Evolutionary conservation across 2,329 filamentous ascomycete genomes (phyloP), one percentile per base, ranked within the genome.

Genomic region (Talaromyces marneffei): DNA sequence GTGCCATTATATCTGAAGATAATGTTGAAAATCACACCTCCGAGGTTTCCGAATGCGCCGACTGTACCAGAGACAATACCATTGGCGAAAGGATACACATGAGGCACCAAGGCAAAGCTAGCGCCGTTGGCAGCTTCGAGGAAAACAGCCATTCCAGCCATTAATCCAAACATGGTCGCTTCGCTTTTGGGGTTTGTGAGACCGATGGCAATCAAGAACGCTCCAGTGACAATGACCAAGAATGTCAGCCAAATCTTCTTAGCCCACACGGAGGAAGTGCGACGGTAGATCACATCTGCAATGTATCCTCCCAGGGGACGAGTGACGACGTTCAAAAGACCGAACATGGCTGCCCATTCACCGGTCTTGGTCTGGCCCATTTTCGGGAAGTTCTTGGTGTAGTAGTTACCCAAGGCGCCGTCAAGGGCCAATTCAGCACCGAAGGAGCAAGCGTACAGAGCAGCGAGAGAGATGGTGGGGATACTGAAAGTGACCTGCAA

Each of bases 31-130:
- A 95, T 74, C 57, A 96, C 85, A 12, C 92, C 92, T 3, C 92
- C 92, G 9, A 96, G 74, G 69, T 96, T 97, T 1, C 92, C 92
- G 8, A 84, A 81, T 0, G 89, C 91, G 9, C 92, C 92, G 0
- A 91, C 88, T 37, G 90, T 79, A 12, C 92, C 92, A 0, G 88
- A 90, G 6, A 96, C 82, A 60, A 85, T 80, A 62, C 91, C 92
- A 74, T 96, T 96, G 63, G 91, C 90, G 63, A 82, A 83, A 0
- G 91, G 90, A 74, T 92, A 89, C 1, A 96, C 88, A 71, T 96
- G 92, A 3, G 92, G 91, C 25, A 96, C 88, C 5, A 96, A 82
- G 0, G 90, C 85, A 74, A 94, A 96, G 77, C 90, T 94, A 42
- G 90, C 87, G 0, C 92, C 92, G 71, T 96, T 96, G 44, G 87